phyloP scores from a whole-genome alignment of 768 basidiomycete genomes.

The Panellus pusillus region DNA sequence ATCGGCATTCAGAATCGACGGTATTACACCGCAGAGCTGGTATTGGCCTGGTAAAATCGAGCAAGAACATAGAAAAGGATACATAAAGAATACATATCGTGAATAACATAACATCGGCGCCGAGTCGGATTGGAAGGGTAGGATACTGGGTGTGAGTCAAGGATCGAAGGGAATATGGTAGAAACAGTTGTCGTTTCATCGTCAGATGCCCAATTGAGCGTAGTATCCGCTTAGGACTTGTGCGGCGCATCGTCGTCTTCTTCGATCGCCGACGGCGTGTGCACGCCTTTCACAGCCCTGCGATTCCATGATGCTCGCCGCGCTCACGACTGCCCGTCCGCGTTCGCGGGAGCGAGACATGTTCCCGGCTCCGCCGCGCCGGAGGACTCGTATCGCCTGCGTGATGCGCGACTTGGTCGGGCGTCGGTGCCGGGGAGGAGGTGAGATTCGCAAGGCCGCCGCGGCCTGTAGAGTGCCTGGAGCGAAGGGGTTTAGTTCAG shows the following conservation, averaged over 20 bases:
- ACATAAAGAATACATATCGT: too few species aligned
- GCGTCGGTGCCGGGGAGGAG: conserved; percentile 39
- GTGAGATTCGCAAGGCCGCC: conserved; percentile 68
- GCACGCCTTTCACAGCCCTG: conserved; percentile 14
- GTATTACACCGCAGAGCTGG: too few species aligned
- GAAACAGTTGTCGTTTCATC: too few species aligned
- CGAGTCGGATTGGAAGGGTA: too few species aligned
- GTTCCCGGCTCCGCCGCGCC: conserved; percentile 70
- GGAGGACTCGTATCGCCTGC: conserved; percentile 35
- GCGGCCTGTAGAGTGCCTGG: conserved; percentile 66
- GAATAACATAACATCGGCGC: too few species aligned
- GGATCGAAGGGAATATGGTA: too few species aligned
- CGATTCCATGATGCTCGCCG: conserved; percentile 6
- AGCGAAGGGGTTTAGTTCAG: neutral
- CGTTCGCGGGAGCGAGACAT: conserved; percentile 41
- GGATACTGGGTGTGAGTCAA: too few species aligned
- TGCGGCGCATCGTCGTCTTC: neutral
- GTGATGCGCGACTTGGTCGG: conserved; percentile 22
- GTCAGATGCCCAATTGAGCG: too few species aligned
- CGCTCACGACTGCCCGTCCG: neutral
- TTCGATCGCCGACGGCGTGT: neutral
- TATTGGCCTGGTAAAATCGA: too few species aligned
- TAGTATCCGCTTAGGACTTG: too few species aligned
- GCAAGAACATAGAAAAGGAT: too few species aligned
- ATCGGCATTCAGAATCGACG: too few species aligned